These are phyloP conservation scores for Nymphaea colorata DNA, from an alignment of 164 flowering plant genomes.

Conservation along the genomic window DNA sequence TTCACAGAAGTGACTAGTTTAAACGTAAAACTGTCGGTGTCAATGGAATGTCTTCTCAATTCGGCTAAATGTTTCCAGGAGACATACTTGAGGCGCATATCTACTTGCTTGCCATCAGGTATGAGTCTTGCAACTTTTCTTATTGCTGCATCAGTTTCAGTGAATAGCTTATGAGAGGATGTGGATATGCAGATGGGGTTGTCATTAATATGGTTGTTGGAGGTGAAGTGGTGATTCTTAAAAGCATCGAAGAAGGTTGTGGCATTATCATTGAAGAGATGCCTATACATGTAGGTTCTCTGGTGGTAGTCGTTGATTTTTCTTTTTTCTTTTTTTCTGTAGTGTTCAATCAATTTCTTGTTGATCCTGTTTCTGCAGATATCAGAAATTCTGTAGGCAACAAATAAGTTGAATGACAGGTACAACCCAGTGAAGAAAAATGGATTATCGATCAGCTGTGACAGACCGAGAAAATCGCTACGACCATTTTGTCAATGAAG, in stretches of 20 bases:
- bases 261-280: slow-evolving; percentile 69
- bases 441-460: too few species aligned
- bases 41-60: too few species aligned
- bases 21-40: too few species aligned
- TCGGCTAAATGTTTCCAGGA: slow-evolving; percentile 35
- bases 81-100: slow-evolving; percentile 67
- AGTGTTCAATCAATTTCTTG: neutral
- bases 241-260: slow-evolving; percentile 69
- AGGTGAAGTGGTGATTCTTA: slow-evolving; percentile 88
- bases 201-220: slow-evolving; percentile 97
- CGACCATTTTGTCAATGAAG: too few species aligned
- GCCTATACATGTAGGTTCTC: slow-evolving; percentile 69
- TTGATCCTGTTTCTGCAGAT: slow-evolving; percentile 38
- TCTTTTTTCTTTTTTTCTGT: neutral
- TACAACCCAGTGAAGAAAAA: too few species aligned
- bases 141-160: neutral
- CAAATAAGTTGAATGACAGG: neutral
- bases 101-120: slow-evolving; percentile 92
- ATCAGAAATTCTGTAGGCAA: slow-evolving; percentile 47
- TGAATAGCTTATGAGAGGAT: slow-evolving; percentile 2
- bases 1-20: too few species aligned
- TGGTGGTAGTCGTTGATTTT: neutral
- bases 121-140: slow-evolving; percentile 5
- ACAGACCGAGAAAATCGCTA: too few species aligned
- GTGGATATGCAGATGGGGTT: slow-evolving; percentile 73